phyloP scores from a whole-genome alignment of 345 rosid species.

The Hypericum perforatum region DNA sequence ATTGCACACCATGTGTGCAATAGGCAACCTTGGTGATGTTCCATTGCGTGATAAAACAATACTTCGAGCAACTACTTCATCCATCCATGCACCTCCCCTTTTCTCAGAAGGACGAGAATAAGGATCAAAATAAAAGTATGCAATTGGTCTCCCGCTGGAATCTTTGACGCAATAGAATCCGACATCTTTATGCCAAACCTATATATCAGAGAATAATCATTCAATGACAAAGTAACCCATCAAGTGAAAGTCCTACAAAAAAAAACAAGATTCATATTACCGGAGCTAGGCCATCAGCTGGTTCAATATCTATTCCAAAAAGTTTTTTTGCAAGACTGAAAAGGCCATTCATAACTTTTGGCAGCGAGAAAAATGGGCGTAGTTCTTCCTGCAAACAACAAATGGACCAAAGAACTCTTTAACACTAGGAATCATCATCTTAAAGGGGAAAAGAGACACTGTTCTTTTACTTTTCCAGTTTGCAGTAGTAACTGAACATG shows the following conservation, averaged over 20 bases:
- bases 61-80: conserved; percentile 75
- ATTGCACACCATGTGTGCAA: conserved; percentile 95
- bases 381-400: conserved; percentile 59
- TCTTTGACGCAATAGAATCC: conserved; percentile 75
- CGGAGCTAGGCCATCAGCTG: conserved; percentile 93
- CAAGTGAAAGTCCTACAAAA: background rate
- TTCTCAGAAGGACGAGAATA: conserved; percentile 93
- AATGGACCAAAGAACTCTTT: background rate
- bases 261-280: conserved; percentile 29
- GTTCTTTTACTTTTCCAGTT: too few relatives aligned
- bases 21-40: conserved; percentile 42
- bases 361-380: conserved; percentile 79
- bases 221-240: conserved; percentile 1
- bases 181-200: conserved; percentile 91
- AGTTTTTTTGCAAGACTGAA: conserved; percentile 61
- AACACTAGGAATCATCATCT: too few relatives aligned
- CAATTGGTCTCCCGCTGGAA: conserved; percentile 62
- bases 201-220: conserved; percentile 8
- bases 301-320: conserved; percentile 61
- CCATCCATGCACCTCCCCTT: conserved; percentile 89
- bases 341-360: conserved; percentile 82
- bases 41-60: conserved; percentile 52
- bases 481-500: too few relatives aligned
- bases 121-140: conserved; percentile 94
- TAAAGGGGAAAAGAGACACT: too few relatives aligned